Percentiles rank a stretch among this genome's conserved stretches.
Evolutionary conservation across 352 stramenopile genomes (phyloP).

Genomic region (Poterioochromonas sp.): DNA sequence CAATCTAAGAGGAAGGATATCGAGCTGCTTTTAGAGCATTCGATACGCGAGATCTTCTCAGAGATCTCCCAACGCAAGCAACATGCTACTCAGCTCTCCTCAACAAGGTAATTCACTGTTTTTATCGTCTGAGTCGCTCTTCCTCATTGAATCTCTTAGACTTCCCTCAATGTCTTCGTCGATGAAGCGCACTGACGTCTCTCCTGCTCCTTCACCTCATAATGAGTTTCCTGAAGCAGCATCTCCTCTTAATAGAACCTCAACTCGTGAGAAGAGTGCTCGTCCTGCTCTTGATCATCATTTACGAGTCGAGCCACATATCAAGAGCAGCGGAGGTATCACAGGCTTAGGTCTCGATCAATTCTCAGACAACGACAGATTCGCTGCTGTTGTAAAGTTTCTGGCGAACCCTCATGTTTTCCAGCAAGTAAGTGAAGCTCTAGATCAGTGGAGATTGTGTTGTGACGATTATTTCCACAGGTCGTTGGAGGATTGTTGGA

Average conservation of each 20-base stretch:
- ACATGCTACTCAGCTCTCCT: neutral
- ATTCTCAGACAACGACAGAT: constrained; percentile 20
- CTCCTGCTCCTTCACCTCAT: no score
- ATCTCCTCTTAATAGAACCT: no score
- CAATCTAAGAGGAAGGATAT: neutral
- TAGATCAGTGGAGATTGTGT: no score
- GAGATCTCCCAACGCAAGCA: neutral
- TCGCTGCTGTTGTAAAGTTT: constrained; percentile 3
- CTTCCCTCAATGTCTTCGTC: no score
- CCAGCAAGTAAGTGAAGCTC: constrained; percentile 7
- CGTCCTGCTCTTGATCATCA: no score
- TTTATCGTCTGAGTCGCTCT: neutral
- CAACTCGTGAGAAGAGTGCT: no score
- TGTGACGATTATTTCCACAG: no score
- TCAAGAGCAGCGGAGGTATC: neutral
- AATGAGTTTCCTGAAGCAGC: no score
- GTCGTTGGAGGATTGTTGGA: no score
- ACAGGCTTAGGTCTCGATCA: neutral
- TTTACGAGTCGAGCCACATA: no score
- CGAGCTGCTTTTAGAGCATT: neutral
- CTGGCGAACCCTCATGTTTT: neutral
- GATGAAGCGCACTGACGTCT: no score
- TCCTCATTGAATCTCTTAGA: no score
- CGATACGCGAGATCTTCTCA: neutral
- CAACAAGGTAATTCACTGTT: neutral